A percentile compares a stretch with the other conserved stretches of the same genome.
These are phyloP conservation scores for Schwanniomyces pseudopolymorphus DNA, from an alignment of 805 yeast genomes.

Conservation along the genomic window DNA sequence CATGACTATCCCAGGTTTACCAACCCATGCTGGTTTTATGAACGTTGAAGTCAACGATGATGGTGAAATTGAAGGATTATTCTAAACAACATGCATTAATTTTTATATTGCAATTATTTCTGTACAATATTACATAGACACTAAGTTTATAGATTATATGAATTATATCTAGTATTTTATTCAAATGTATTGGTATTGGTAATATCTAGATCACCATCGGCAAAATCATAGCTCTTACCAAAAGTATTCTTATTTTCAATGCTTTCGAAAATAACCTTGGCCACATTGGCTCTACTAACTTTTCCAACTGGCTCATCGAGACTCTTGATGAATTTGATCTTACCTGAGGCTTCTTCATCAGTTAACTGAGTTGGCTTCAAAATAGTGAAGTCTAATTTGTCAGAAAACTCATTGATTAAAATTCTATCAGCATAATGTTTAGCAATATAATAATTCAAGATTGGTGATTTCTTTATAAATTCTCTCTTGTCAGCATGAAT, in stretches of 20 bases:
- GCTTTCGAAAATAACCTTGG: slow-evolving; percentile 39
- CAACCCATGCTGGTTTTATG: slow-evolving; percentile 96
- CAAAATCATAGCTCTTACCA: slow-evolving; percentile 39
- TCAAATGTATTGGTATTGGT: slow-evolving; percentile 1
- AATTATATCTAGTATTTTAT: background rate
- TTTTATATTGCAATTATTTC: slow-evolving; percentile 1
- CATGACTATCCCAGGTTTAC: slow-evolving; percentile 95
- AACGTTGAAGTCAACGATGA: slow-evolving; percentile 88
- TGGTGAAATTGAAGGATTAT: slow-evolving; percentile 92
- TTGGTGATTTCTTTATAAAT: slow-evolving; percentile 35
- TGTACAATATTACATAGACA: slow-evolving; percentile 2
- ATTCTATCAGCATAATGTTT: slow-evolving; percentile 59
- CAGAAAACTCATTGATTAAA: slow-evolving; percentile 35
- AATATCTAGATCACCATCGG: slow-evolving; percentile 5
- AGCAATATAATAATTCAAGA: slow-evolving; percentile 54
- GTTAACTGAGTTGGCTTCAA: slow-evolving; percentile 51
- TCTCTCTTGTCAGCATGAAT: slow-evolving; percentile 52
- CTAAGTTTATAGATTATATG: background rate
- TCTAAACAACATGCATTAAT: slow-evolving; percentile 36
- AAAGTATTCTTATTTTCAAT: slow-evolving; percentile 37
- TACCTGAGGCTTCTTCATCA: slow-evolving; percentile 44
- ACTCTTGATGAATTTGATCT: slow-evolving; percentile 32
- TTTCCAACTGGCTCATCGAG: slow-evolving; percentile 19
- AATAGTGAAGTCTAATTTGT: slow-evolving; percentile 53
- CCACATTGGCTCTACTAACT: slow-evolving; percentile 57